phyloP scores from a whole-genome alignment of 768 basidiomycete genomes.

The Exidia glandulosa region DNA sequence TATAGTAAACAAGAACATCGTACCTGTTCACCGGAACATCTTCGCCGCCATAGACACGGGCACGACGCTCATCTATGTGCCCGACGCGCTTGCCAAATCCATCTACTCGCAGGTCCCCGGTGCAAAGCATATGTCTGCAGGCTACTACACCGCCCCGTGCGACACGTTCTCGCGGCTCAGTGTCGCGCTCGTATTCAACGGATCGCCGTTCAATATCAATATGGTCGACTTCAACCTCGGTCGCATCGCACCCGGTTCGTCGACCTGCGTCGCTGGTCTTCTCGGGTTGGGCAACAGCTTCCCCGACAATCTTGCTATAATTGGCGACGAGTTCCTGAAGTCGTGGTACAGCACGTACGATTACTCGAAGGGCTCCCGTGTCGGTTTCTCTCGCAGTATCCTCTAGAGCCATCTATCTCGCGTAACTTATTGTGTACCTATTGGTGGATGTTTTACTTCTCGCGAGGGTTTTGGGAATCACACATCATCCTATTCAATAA shows the following conservation, averaged over 20 bases:
- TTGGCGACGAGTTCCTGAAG: constrained; percentile 57
- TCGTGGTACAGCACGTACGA: constrained; percentile 58
- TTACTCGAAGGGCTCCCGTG: constrained; percentile 38
- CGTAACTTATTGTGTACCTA: no score
- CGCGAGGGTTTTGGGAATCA: no score
- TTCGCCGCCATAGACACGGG: constrained; percentile 56
- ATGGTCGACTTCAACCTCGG: constrained; percentile 49
- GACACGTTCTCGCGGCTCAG: constrained; percentile 11
- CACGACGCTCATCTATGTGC: constrained; percentile 53
- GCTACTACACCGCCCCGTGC: constrained; percentile 50
- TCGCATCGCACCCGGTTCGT: constrained; percentile 16
- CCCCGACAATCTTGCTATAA: constrained; percentile 43
- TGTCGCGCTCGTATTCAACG: constrained; percentile 36
- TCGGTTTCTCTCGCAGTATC: constrained; percentile 49
- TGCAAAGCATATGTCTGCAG: constrained; percentile 27
- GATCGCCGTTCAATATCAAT: constrained; percentile 30
- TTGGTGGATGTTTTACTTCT: no score
- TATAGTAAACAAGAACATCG: constrained; percentile 19
- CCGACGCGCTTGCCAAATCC: constrained; percentile 26
- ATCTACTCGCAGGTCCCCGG: constrained; percentile 51
- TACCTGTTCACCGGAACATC: constrained; percentile 8
- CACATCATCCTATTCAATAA: no score
- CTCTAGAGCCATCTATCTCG: no score
- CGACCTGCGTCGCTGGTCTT: constrained; percentile 46
- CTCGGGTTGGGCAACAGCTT: constrained; percentile 34